Percentiles rank a stretch among this genome's conserved stretches.
These are phyloP conservation scores for Candida sakaeoensis DNA, from an alignment of 805 yeast genomes.

Conservation along the genomic window DNA sequence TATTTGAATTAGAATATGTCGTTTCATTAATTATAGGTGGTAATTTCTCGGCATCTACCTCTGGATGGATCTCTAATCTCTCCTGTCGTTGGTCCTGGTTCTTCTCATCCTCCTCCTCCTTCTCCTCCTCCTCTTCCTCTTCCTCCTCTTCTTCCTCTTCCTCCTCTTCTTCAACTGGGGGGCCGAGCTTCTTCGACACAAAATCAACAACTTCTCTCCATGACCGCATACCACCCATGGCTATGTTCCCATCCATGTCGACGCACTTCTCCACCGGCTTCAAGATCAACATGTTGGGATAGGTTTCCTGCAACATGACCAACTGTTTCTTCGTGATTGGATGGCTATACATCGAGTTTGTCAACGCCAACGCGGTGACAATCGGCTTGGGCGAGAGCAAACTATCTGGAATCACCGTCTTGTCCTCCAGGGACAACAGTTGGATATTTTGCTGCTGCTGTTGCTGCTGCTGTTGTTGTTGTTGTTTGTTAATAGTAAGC, in stretches of 20 bases:
- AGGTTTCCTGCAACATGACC: conserved; percentile 18
- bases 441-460: no score
- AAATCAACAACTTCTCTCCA: conserved; percentile 26
- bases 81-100: conserved; percentile 10
- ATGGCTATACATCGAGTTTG: conserved; percentile 24
- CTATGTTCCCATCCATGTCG: conserved; percentile 23
- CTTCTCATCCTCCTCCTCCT: conserved; percentile 12
- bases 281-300: conserved; percentile 20
- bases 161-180: conserved; percentile 17
- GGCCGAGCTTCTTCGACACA: conserved; percentile 21
- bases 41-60: conserved; percentile 4
- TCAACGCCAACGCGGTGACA: conserved; percentile 22
- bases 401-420: conserved; percentile 17
- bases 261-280: conserved; percentile 26
- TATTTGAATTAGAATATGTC: neutral
- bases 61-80: conserved; percentile 7
- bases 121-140: conserved; percentile 11
- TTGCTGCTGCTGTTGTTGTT: no score
- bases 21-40: conserved; percentile 10
- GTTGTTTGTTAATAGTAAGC: neutral
- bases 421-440: no score
- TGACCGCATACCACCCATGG: conserved; percentile 28
- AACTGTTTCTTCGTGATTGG: conserved; percentile 23
- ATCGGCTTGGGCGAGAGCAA: conserved; percentile 19
- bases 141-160: conserved; percentile 16